Percentiles rank a stretch among this genome's conserved stretches.
Evolutionary conservation across 805 yeast species (phyloP).

Genomic region (Candida glaebosa): DNA sequence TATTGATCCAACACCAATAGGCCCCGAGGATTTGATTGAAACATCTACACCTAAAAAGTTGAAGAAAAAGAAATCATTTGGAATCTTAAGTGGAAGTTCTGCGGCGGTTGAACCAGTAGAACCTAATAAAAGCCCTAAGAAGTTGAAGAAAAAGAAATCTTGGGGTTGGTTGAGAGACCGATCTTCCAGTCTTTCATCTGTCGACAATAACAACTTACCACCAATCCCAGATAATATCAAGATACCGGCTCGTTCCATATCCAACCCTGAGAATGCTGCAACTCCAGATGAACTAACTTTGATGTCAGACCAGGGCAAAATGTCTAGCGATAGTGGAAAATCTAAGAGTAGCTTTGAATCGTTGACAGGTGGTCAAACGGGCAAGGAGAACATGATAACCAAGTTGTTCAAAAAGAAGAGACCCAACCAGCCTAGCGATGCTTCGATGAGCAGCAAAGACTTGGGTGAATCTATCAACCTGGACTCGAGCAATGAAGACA

Average conservation of each 20-base stretch:
- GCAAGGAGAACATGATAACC: constrained; percentile 38
- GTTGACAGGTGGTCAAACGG: constrained; percentile 12
- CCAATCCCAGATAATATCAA: constrained; percentile 18
- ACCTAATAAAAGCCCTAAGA: background rate
- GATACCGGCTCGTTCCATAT: constrained; percentile 30
- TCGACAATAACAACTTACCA: constrained; percentile 18
- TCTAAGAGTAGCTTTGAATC: constrained; percentile 9
- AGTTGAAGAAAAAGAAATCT: constrained; percentile 32
- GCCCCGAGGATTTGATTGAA: background rate
- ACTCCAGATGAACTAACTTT: background rate
- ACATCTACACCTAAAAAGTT: constrained; percentile 7
- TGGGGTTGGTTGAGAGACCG: constrained; percentile 40
- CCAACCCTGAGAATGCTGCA: constrained; percentile 30
- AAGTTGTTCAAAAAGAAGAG: constrained; percentile 30
- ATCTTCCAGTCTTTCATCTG: constrained; percentile 27
- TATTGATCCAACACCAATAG: background rate
- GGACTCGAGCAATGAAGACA: constrained; percentile 18
- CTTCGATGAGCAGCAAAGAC: constrained; percentile 3
- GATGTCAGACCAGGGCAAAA: constrained; percentile 1
- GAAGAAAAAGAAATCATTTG: constrained; percentile 12
- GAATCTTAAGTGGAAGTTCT: constrained; percentile 6
- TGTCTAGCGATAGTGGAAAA: constrained; percentile 7
- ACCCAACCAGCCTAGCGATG: constrained; percentile 7
- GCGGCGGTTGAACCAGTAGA: background rate
- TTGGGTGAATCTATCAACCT: constrained; percentile 17